These are phyloP conservation scores for Sporothrix dimorphospora DNA, from an alignment of 2,329 filamentous ascomycete genomes.

Conservation along the genomic window DNA sequence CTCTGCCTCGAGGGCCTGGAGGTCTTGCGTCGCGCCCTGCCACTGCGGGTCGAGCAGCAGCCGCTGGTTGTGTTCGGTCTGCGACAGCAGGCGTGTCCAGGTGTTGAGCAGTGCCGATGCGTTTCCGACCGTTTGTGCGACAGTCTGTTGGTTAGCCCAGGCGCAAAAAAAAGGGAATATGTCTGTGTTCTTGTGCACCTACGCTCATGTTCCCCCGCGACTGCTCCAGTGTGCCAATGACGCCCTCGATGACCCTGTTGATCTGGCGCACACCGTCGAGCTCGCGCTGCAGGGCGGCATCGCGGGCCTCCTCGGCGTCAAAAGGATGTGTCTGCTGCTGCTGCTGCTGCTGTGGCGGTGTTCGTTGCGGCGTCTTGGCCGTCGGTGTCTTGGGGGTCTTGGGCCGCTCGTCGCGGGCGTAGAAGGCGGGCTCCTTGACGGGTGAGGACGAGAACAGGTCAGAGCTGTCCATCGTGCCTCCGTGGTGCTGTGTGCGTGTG, in stretches of 20 bases:
- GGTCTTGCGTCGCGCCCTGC: constrained; percentile 85
- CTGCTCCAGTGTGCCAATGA: constrained; percentile 71
- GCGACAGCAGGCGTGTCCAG: constrained; percentile 93
- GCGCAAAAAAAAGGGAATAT: background rate
- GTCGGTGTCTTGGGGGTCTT: constrained; percentile 54
- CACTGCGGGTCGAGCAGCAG: constrained; percentile 85
- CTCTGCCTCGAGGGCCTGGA: constrained; percentile 85
- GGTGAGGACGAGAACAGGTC: constrained; percentile 36
- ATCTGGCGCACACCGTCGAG: constrained; percentile 81
- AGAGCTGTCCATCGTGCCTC: constrained; percentile 34
- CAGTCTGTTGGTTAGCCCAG: constrained; percentile 59
- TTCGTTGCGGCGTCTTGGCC: constrained; percentile 34
- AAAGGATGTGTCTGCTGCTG: constrained; percentile 47
- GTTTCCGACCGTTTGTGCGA: constrained; percentile 81
- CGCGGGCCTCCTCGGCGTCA: constrained; percentile 68
- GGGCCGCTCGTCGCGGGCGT: constrained; percentile 39
- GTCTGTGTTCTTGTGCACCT: constrained; percentile 38
- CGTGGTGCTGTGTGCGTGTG: background rate
- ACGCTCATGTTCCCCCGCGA: constrained; percentile 79
- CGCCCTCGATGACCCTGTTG: constrained; percentile 82
- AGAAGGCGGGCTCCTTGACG: constrained; percentile 27
- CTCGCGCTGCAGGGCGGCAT: constrained; percentile 75
- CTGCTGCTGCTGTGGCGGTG: constrained; percentile 34
- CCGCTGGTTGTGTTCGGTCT: constrained; percentile 96
- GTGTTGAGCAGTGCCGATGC: constrained; percentile 90